Evolutionary conservation across 2,329 filamentous ascomycete genomes (phyloP).

Genomic region (Raffaelea deltoideospora): DNA sequence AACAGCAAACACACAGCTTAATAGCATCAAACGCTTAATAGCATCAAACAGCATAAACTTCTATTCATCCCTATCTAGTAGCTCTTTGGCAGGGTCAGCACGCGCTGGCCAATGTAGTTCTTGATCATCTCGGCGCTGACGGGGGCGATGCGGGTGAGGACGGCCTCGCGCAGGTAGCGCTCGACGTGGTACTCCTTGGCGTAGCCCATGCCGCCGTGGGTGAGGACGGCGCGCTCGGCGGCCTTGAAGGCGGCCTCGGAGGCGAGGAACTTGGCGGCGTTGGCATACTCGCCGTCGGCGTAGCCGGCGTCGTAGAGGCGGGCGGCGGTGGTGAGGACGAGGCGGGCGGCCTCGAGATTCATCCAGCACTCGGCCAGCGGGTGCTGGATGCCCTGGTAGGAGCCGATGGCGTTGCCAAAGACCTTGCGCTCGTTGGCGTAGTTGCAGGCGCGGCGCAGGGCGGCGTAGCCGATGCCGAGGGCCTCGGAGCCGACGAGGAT

Average conservation of each 20-base stretch:
- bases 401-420: conserved; percentile 47
- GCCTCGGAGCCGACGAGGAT: conserved; percentile 67
- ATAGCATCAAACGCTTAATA: background rate
- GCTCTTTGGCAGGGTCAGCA: conserved; percentile 49
- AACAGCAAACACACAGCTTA: no score
- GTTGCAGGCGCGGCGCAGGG: conserved; percentile 42
- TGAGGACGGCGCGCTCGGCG: conserved; percentile 44
- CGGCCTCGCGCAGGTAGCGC: conserved; percentile 45
- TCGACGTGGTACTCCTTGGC: conserved; percentile 51
- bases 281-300: conserved; percentile 13
- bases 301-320: conserved; percentile 35
- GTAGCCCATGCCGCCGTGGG: conserved; percentile 49
- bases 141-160: conserved; percentile 48
- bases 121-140: conserved; percentile 60
- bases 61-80: conserved; percentile 28
- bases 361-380: conserved; percentile 51
- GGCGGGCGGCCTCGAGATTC: conserved; percentile 47
- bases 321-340: conserved; percentile 50
- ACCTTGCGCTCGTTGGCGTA: conserved; percentile 54
- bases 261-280: conserved; percentile 57
- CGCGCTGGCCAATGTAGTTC: conserved; percentile 57
- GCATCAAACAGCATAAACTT: background rate
- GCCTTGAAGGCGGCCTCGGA: conserved; percentile 48
- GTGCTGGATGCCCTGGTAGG: conserved; percentile 51
- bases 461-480: conserved; percentile 63